Evolutionary conservation across 1,284 basidiomycete genomes (phyloP).

Genomic region (Erythrobasidium hasegawianum): DNA sequence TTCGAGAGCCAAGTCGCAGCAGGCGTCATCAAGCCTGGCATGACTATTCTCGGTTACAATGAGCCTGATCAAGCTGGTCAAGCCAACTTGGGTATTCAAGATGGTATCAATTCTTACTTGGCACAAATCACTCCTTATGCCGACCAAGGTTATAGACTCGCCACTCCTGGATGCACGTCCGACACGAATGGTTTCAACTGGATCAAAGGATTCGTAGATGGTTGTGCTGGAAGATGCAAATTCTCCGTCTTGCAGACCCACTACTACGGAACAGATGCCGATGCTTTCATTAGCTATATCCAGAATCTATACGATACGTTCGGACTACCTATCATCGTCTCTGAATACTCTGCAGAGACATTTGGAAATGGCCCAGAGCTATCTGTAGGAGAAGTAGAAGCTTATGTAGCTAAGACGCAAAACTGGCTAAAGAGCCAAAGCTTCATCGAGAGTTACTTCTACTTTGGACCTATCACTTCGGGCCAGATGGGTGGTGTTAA

Average conservation of each 20-base stretch:
- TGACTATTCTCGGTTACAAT: slow-evolving; percentile 34
- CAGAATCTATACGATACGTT: slow-evolving; percentile 16
- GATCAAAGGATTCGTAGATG: slow-evolving; percentile 30
- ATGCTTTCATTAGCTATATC: slow-evolving; percentile 32
- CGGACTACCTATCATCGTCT: slow-evolving; percentile 30
- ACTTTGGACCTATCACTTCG: slow-evolving; percentile 29
- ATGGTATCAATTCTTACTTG: slow-evolving; percentile 20
- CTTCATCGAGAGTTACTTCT: slow-evolving; percentile 27
- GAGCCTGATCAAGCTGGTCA: slow-evolving; percentile 34
- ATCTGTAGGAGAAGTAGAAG: slow-evolving; percentile 10
- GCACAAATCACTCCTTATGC: slow-evolving; percentile 23
- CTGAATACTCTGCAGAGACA: slow-evolving; percentile 32
- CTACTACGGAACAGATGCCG: slow-evolving; percentile 32
- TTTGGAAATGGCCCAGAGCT: slow-evolving; percentile 26
- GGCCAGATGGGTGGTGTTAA: slow-evolving; percentile 26
- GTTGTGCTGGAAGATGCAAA: slow-evolving; percentile 18
- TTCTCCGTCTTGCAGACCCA: slow-evolving; percentile 28
- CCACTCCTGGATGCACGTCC: slow-evolving; percentile 27
- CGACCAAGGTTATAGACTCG: slow-evolving; percentile 27
- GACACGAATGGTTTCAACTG: slow-evolving; percentile 31
- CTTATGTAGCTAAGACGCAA: slow-evolving; percentile 27
- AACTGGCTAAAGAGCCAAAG: slow-evolving; percentile 27
- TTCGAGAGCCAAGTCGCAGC: slow-evolving; percentile 25
- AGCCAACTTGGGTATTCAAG: slow-evolving; percentile 29
- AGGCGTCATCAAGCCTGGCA: slow-evolving; percentile 32